phyloP scores from a whole-genome alignment of 306 rosid genomes.

The Myrica gale region DNA sequence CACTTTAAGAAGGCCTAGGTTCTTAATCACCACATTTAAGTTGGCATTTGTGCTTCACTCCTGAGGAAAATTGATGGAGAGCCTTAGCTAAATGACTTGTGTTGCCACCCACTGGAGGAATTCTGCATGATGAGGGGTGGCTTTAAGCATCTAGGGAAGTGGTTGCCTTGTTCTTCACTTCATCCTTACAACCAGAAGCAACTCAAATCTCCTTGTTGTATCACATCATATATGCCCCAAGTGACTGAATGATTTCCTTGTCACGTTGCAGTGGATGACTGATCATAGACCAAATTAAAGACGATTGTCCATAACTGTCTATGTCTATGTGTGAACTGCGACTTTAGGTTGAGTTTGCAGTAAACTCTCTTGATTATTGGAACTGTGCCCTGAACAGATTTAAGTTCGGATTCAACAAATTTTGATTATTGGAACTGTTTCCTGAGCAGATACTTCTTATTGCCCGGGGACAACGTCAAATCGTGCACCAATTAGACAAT shows the following conservation, averaged over 20 bases:
- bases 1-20: background rate
- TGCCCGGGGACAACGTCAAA: constrained; percentile 77
- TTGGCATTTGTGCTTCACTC: background rate
- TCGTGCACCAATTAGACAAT: constrained; percentile 75
- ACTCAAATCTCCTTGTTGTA: background rate
- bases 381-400: constrained; percentile 39
- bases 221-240: background rate
- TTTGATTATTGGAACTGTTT: constrained; percentile 1
- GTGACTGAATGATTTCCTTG: background rate
- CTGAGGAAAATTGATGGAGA: background rate
- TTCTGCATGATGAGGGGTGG: background rate
- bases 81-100: background rate
- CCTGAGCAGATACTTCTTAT: constrained; percentile 53
- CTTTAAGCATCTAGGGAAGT: background rate
- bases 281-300: background rate
- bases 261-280: background rate
- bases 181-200: background rate
- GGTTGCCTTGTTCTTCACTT: background rate
- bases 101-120: background rate
- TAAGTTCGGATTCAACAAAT: background rate
- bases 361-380: background rate
- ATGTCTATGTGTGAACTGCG: background rate
- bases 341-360: background rate
- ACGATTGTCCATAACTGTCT: background rate
- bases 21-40: background rate